These are phyloP conservation scores for Alternaria gaisen DNA, from an alignment of 2,329 filamentous ascomycete genomes.

Conservation along the genomic window DNA sequence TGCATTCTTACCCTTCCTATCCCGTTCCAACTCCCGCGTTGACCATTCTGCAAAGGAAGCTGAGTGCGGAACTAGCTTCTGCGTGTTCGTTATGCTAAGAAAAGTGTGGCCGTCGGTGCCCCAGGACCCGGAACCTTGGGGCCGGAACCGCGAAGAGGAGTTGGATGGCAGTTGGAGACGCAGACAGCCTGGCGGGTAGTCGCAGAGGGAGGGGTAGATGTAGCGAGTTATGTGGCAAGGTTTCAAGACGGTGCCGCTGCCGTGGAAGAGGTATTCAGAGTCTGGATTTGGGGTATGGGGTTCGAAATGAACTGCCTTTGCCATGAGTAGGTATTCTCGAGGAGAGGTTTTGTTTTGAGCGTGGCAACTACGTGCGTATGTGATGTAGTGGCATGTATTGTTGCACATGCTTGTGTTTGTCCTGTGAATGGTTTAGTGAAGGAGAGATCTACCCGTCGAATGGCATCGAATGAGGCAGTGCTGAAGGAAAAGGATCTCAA, in stretches of 20 bases:
- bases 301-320: background rate
- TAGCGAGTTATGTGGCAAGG: conserved; percentile 30
- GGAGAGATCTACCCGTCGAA: background rate
- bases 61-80: background rate
- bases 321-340: background rate
- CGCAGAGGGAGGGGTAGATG: conserved; percentile 20
- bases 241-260: conserved; percentile 18
- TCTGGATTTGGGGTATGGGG: background rate
- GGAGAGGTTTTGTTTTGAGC: background rate
- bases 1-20: conserved; percentile 18
- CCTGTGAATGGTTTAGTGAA: background rate
- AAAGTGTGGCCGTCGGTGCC: conserved; percentile 15
- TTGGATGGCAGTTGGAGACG: conserved; percentile 16
- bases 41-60: background rate
- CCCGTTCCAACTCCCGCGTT: background rate
- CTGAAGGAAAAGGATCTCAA: background rate
- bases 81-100: conserved; percentile 14
- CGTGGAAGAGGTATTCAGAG: conserved; percentile 21
- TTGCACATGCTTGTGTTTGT: background rate
- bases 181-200: conserved; percentile 9
- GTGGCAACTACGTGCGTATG: background rate
- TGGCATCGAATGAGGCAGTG: no score
- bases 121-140: conserved; percentile 16
- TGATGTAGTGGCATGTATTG: background rate
- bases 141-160: conserved; percentile 12